phyloP scores from a whole-genome alignment of 345 rosid genomes.

The Psidium friedrichsthalianum region DNA sequence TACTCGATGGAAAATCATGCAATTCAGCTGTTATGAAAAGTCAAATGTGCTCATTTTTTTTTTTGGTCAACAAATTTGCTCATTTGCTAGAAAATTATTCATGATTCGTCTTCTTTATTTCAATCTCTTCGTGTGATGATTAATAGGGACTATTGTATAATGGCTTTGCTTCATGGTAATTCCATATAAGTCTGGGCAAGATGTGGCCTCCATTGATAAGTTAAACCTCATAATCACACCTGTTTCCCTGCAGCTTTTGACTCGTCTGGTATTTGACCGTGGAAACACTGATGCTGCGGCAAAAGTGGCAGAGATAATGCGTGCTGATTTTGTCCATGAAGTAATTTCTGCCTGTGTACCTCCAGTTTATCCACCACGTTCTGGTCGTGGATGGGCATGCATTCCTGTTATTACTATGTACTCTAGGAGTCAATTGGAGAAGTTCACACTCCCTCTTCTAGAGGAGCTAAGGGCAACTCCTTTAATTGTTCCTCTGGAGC shows the following conservation, averaged over 20 bases:
- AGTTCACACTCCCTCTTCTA: slow-evolving; percentile 52
- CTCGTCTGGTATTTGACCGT: slow-evolving; percentile 89
- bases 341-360: slow-evolving; percentile 95
- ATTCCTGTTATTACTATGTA: slow-evolving; percentile 63
- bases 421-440: slow-evolving; percentile 40
- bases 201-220: not conserved
- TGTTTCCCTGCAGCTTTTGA: slow-evolving; percentile 61
- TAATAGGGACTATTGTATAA: not conserved
- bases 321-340: slow-evolving; percentile 97
- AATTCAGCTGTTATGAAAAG: not conserved
- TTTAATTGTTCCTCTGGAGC: slow-evolving; percentile 59
- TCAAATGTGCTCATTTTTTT: not conserved
- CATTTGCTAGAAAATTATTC: not conserved
- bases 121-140: not conserved
- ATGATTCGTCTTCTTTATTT: not conserved
- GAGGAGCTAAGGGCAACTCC: slow-evolving; percentile 68
- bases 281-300: slow-evolving; percentile 97
- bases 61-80: not conserved
- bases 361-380: slow-evolving; percentile 91
- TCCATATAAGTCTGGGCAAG: not conserved
- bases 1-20: not conserved
- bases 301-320: slow-evolving; percentile 91
- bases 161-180: not conserved
- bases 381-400: slow-evolving; percentile 98
- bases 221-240: not conserved